Evolutionary conservation across 2,329 filamentous ascomycete species (phyloP), one percentile per base, ranked within the genome.

Genomic region (Trichoderma hamatum): DNA sequence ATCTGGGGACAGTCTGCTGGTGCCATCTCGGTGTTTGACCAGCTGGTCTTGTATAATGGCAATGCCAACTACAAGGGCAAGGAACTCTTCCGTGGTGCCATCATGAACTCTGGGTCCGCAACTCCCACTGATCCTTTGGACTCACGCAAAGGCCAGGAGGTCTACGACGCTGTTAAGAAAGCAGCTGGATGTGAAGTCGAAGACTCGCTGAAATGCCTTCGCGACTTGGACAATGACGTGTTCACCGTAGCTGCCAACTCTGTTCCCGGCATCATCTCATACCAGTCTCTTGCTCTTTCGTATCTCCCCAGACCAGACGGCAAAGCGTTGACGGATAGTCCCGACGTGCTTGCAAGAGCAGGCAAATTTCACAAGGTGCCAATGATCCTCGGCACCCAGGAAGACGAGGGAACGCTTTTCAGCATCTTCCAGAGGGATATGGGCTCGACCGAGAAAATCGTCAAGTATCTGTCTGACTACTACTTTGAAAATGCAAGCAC

Each of bases 331-430:
- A 84, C 87, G 0, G 81, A 85, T 1, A 91, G 87, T 5, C 89
- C 91, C 0, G 91, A 94, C 1, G 65, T 84, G 0, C 80, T 92
- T 3, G 80, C 85, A 2, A 67, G 72, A 2, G 73, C 76, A 0
- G 87, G 89, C 9, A 83, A 84, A 5, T 84, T 84, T 69, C 78
- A 83, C 26, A 78, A 80, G 1, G 83, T 85, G 1, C 83, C 84
- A 36, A 81, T 83, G 80, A 85, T 85, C 72, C 85, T 91, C 49
- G 91, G 92, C 52, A 86, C 92, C 74, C 90, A 93, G 78, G 91
- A 94, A 81, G 92, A 95, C 75, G 92, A 95, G 78, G 91, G 92
- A 21, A 93, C 92, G 0, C 78, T 94, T 2, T 93, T 94, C 75
- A 83, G 88, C 6, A 82, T 94, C 43, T 89, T 90, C 76, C 90